Base-by-base conservation (phyloP, 2,329 filamentous ascomycete genomes). In the Podosphaera leucotricha region DNA sequence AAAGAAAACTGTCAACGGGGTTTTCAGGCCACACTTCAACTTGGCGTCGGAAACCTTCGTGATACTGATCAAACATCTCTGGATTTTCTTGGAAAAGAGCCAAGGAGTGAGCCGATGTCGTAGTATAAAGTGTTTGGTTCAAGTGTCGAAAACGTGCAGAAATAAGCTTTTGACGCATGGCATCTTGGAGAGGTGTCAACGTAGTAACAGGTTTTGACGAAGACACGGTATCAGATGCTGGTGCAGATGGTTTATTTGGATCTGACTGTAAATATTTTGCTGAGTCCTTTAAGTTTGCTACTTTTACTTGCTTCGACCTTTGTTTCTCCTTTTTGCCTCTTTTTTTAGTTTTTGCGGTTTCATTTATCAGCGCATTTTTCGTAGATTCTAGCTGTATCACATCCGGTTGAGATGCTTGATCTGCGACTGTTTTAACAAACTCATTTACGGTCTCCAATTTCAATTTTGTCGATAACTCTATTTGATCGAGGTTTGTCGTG, bases 1-100 rank as follows among this genome's bases (percentile, higher is more conserved):
- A 58, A 50, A 94, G 77, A 63, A 92, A 95, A 46, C 72, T 74
- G 59, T 94, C 82, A 40, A 98, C 84, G 0, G 90, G 90, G 62
- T 98, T 98, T 57, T 87, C 82, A 6, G 90, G 90, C 90, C 90
- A 98, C 2, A 86, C 80, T 56, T 83, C 78, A 47, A 95, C 90
- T 64, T 98, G 90, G 44, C 86, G 81, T 1, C 86, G 80, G 68
- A 98, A 98, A 28, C 90, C 90, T 48, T 85, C 79, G 63, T 98
- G 90, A 62, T 98, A 98, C 62, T 95, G 86, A 52, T 75, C 70
- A 63, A 95, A 98, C 70, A 95, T 86, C 57, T 92, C 83, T 0
- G 90, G 90, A 42, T 82, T 83, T 28, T 80, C 68, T 43, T 73
- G 67, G 65, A 98, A 95, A 20, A 95, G 74, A 43, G 70, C 64